These are phyloP conservation scores for Saposhnikovia divaricata DNA, from an alignment of 129 eudicot genomes.

Conservation along the genomic window DNA sequence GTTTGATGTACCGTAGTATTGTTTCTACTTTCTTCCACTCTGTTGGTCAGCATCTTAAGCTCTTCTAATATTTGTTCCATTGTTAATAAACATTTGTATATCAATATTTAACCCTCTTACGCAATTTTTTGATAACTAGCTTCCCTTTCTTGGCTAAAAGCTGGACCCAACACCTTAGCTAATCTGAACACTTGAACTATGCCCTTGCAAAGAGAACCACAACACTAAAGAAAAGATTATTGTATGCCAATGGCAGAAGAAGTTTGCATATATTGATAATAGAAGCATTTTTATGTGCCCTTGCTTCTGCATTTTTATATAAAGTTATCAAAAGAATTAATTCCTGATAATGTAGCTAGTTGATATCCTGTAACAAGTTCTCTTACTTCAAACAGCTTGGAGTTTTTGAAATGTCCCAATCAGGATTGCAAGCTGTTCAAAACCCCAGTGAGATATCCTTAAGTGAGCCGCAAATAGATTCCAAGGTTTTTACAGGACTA, in stretches of 20 bases:
- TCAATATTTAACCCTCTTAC: neutral
- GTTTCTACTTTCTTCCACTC: neutral
- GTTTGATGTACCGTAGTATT: neutral
- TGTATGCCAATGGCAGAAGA: neutral
- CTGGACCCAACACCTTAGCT: neutral
- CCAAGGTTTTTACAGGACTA: slow-evolving; percentile 67
- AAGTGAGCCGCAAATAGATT: slow-evolving; percentile 52
- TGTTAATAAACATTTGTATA: neutral
- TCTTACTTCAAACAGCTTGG: slow-evolving; percentile 53
- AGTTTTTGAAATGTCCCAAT: slow-evolving; percentile 82
- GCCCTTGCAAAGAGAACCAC: no score
- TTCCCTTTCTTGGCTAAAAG: neutral
- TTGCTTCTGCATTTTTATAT: neutral
- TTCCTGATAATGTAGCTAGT: neutral
- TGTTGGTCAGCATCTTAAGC: no score
- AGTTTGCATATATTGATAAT: neutral
- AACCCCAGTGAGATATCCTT: slow-evolving; percentile 82
- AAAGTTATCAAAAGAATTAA: neutral
- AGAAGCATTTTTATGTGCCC: neutral
- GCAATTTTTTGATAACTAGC: neutral
- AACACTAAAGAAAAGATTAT: no score
- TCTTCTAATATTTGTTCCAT: neutral
- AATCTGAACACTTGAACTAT: neutral
- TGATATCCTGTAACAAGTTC: neutral
- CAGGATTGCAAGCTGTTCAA: slow-evolving; percentile 62